phyloP scores from a whole-genome alignment of 129 eudicot genomes.

The Centaurea solstitialis region DNA sequence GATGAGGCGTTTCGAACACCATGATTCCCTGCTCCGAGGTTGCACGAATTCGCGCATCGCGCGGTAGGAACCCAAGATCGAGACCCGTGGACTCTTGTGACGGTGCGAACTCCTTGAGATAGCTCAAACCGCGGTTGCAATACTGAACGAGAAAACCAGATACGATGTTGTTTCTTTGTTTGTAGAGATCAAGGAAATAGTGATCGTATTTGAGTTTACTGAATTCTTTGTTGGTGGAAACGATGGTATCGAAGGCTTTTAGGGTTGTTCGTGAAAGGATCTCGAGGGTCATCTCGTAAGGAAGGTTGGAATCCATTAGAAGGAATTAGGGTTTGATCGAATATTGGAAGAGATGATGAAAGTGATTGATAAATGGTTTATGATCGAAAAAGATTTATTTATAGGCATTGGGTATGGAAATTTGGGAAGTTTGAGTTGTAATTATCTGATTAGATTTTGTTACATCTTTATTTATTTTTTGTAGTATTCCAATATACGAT shows the following conservation, averaged over 20 bases:
- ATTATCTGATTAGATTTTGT: no score
- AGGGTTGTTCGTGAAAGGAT: constrained; percentile 8
- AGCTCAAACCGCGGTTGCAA: no score
- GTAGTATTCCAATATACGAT: no score
- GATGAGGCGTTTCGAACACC: no score
- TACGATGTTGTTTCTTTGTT: not conserved
- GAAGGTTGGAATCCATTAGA: constrained; percentile 15
- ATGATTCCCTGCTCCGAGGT: no score
- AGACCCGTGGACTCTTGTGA: no score
- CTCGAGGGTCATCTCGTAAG: constrained; percentile 1
- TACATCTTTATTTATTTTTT: no score
- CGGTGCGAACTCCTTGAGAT: not conserved
- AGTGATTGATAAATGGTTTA: no score
- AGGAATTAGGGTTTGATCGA: not conserved
- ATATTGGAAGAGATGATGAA: not conserved
- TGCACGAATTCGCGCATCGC: not conserved
- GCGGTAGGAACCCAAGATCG: no score
- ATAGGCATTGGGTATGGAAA: no score
- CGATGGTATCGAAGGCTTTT: constrained; percentile 11
- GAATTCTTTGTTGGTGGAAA: not conserved
- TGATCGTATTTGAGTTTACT: not conserved
- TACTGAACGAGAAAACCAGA: constrained; percentile 23
- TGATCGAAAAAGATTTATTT: no score
- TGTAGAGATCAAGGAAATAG: not conserved
- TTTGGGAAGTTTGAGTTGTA: no score